Percentiles rank a stretch among this genome's conserved stretches.
phyloP scores from a whole-genome alignment of 495 filamentous ascomycete species.

The Aspergillus egyptiacus region DNA sequence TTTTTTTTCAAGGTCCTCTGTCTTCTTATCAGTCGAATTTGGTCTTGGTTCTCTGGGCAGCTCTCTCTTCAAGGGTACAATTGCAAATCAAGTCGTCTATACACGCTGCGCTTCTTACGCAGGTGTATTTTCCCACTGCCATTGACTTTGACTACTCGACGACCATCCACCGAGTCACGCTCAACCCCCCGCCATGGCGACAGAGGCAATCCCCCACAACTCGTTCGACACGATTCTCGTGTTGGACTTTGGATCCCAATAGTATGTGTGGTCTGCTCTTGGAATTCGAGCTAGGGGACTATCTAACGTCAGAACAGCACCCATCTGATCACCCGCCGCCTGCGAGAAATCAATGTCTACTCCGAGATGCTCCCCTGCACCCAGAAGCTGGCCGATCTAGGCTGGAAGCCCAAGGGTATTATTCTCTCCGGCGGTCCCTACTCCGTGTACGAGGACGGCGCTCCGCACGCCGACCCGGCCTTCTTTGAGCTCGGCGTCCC shows the following conservation, averaged over 20 bases:
- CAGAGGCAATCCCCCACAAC: slow-evolving; percentile 39
- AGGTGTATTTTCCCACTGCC: not conserved
- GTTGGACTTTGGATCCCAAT: slow-evolving; percentile 58
- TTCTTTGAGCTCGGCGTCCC: slow-evolving; percentile 75
- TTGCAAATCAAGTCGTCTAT: not conserved
- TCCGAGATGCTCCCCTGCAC: slow-evolving; percentile 93
- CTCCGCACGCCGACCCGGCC: slow-evolving; percentile 72
- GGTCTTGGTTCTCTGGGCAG: slow-evolving; percentile 9
- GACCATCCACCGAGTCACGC: not conserved
- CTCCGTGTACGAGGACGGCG: slow-evolving; percentile 65
- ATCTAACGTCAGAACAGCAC: not conserved
- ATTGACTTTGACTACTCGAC: not conserved
- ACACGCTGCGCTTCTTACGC: not conserved
- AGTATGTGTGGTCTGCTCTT: slow-evolving; percentile 8
- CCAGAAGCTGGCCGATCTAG: slow-evolving; percentile 69
- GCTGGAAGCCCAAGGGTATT: slow-evolving; percentile 76
- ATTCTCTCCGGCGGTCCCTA: slow-evolving; percentile 67
- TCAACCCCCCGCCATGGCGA: slow-evolving; percentile 19
- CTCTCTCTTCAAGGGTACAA: slow-evolving; percentile 2
- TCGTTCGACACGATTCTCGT: slow-evolving; percentile 61
- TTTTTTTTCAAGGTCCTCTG: slow-evolving; percentile 13
- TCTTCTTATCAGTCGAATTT: slow-evolving; percentile 8
- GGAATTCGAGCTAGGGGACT: not conserved
- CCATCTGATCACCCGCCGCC: slow-evolving; percentile 63
- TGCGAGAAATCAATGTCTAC: slow-evolving; percentile 79